Base-by-base conservation (phyloP, 2,329 filamentous ascomycete genomes). In the Fusarium coffeatum region DNA sequence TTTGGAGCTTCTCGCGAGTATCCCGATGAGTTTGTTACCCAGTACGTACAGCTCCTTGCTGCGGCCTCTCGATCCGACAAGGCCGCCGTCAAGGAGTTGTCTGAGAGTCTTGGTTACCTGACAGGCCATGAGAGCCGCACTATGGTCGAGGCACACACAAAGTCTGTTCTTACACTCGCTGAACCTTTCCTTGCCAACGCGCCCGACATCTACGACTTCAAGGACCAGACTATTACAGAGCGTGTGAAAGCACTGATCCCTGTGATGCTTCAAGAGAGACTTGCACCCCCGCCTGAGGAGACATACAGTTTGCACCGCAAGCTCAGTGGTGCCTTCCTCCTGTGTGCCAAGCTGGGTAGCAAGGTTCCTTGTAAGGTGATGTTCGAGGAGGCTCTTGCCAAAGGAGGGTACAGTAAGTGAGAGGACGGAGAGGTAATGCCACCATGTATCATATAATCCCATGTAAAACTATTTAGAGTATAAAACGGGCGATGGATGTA, bases 241-340 rank as follows among this genome's bases (percentile, higher is more conserved):
- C 87, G 97, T 46, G 95, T 99, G 60, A 90, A 94, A 75, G 87
- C 85, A 6, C 86, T 97, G 55, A 98, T 99, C 72, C 96, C 96
- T 18, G 84, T 97, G 55, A 99, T 99, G 96, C 86, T 99, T 48
- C 88, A 89, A 59, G 96, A 99, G 83, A 84, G 96, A 37, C 82
- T 99, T 22, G 89, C 93, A 18, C 95, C 96, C 25, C 96, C 97
- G 25, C 96, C 96, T 0, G 97, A 99, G 82, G 96, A 99, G 85
- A 99, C 96, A 55, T 99, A 99, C 78, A 95, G 92, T 78, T 81
- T 99, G 75, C 96, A 99, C 80, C 88, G 96, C 65, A 99, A 99
- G 83, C 83, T 99, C 57, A 97, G 94, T 78, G 96, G 96, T 0
- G 97, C 96, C 0, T 99, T 99, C 78, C 81, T 99, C 76, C 84